Evolutionary conservation across 192 early-diverging fungal genomes (phyloP), one percentile per base, ranked within the genome.

Genomic region (Entophlyctis luteolus): DNA sequence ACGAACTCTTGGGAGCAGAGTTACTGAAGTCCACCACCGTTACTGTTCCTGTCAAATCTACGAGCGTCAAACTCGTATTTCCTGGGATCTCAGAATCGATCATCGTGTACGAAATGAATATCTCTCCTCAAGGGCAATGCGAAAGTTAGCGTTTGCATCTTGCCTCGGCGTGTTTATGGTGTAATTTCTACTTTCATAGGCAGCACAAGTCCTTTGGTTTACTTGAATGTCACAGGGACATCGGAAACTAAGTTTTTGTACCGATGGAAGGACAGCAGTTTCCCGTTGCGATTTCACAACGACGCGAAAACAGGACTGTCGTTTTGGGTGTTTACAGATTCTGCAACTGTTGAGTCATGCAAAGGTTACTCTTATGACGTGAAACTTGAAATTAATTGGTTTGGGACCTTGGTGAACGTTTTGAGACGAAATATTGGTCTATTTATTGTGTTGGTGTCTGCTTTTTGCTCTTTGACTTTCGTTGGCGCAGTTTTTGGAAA

Each of bases 141-240:
- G n/a, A n/a, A n/a, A n/a, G 29, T 14, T 0, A 53, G 18, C 18
- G 22, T 28, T 25, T 53, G 50, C 25, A 12, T 14, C 25, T 12
- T 28, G 14, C 23, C 23, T 53, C 1, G 22, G 2, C 50, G 25
- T 18, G 38, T 57, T 18, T 0, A 23, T 57, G 32, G 18, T 57
- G 2, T 28, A 28, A 22, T 27, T 16, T 28, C 8, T 18, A 23
- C 55, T 35, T 35, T 4, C 50, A 23, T 53, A 45, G n/a, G n/a
- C n/a, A 25, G 18, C 34, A 35, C 18, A 12, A 57, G 27, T 57
- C 58, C 37, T 32, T 16, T 57, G 32, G 16, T 60, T n/a, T 28
- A 45, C 29, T 8, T 60, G 18, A 60, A 45, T 25, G 58, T 60
- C 16, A 60, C 58, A 18, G 58, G 58, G 22, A 45, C 58, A 16